Evolutionary conservation across 352 stramenopile genomes (phyloP), one percentile per base, ranked within the genome.

Genomic region (Phytopythium mirpurense): DNA sequence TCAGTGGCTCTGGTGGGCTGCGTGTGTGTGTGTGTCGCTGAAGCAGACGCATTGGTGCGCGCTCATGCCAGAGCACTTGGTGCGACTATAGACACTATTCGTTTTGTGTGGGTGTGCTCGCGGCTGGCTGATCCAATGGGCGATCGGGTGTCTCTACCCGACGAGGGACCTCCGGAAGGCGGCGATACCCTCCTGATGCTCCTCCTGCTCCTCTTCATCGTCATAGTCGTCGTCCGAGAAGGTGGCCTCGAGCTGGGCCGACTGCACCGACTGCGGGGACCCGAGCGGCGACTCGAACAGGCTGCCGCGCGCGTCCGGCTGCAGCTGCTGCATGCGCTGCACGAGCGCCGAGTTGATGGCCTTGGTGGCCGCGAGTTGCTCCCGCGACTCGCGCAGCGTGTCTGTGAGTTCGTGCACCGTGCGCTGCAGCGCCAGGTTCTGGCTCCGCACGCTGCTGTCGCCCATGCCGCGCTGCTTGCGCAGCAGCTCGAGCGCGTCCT

Each of bases 311-410:
- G 68, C 65, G 1, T 87, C 74, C 0, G 78, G 78, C 29, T 84
- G 63, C 19, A 85, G 53, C 14, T 68, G 52, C 59, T 85, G 70
- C 37, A 93, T 72, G 51, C 77, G 81, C 21, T 72, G 70, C 18
- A 85, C 68, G n/a, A 93, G 63, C 24, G 82, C 74, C 32, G 63
- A 68, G 54, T 93, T 93, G 53, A 91, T 87, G 50, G 77, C 77
- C 66, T 86, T 88, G 24, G 84, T 72, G 4, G 78, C 77, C n/a
- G 62, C 57, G 38, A 90, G 58, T 59, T 93, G 83, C 53, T 90
- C 78, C n/a, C 69, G 72, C 0, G 72, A 70, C 35, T 89, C 81
- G 40, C 76, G 77, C 16, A 93, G 58, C 12, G 76, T 81, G 56
- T 91, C 78, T 4, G 78, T 86, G 12, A 91, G 60, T 56, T 91